Evolutionary conservation across 2,329 filamentous ascomycete genomes (phyloP), one percentile per base, ranked within the genome.

Genomic region (Simplicillium aogashimaense): DNA sequence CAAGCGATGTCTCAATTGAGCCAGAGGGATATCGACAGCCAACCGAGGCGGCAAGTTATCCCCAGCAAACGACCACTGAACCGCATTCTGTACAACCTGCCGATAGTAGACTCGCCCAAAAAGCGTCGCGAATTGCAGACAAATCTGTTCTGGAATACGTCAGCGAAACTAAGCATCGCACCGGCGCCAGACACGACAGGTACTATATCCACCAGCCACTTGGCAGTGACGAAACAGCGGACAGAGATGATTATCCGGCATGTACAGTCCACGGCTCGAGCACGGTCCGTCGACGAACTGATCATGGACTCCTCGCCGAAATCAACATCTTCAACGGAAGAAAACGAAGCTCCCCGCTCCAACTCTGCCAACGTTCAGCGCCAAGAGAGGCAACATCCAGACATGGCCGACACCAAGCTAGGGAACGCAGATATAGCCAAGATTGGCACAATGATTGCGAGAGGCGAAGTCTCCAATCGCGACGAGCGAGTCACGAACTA

Each of bases 131-230:
- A 25, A 25, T 25, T 25, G 20, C 20, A 25, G 9, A 39, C 29
- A 43, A 50, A 41, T 44, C 45, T 32, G 37, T 47, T 40, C 30
- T 48, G 16, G 58, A 60, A 39, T 48, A 43, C 38, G 38, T 53
- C 40, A 55, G 51, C 40, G 56, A 59, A 37, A 36, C 44, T 28
- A 40, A 41, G 25, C 42, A 41, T 36, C 15, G 35, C 16, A 36
- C 31, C 32, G 44, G 39, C 39, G 32, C 42, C 36, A 53, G 51
- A 29, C 56, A 50, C 32, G 43, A 52, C 42, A 50, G 58, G 39
- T 59, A 55, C 44, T 60, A 58, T 45, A 39, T 62, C 45, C 38
- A 46, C 29, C 41, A 43, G 17, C 29, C 46, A 34, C 16, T 45
- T 44, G 38, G 42, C 25, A 33, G 20, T 38, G 25, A 47, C 38